Evolutionary conservation across 805 yeast species (phyloP).

Genomic region (Saccharomycopsis guyanensis): DNA sequence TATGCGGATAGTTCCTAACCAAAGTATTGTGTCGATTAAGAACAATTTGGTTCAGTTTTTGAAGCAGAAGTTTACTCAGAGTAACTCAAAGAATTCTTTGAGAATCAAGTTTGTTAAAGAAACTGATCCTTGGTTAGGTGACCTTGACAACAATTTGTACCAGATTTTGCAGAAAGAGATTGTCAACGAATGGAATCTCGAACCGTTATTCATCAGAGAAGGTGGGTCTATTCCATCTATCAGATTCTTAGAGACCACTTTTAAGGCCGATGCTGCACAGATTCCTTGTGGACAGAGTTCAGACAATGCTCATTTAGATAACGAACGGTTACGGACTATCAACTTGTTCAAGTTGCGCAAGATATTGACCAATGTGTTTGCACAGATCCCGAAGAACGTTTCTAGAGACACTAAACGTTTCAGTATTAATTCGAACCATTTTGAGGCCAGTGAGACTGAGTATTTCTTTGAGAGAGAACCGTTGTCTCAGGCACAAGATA

Average conservation of each 20-base stretch:
- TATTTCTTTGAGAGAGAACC: neutral
- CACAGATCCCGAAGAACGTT: conserved; percentile 29
- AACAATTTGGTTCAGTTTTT: conserved; percentile 40
- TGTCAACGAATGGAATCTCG: conserved; percentile 62
- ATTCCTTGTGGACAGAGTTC: conserved; percentile 94
- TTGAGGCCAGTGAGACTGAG: neutral
- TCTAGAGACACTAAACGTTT: neutral
- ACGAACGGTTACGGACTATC: conserved; percentile 74
- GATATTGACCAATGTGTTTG: conserved; percentile 49
- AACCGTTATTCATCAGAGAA: conserved; percentile 84
- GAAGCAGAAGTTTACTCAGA: conserved; percentile 35
- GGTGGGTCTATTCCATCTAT: conserved; percentile 96
- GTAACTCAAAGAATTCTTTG: conserved; percentile 57
- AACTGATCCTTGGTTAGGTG: conserved; percentile 96
- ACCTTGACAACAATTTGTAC: conserved; percentile 69
- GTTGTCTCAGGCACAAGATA: neutral
- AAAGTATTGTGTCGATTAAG: conserved; percentile 56
- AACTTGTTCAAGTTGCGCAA: conserved; percentile 70
- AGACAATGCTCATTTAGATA: conserved; percentile 87
- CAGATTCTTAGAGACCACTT: conserved; percentile 71
- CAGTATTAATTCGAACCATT: neutral
- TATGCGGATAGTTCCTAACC: conserved; percentile 84
- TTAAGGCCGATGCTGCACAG: conserved; percentile 87
- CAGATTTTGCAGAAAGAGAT: conserved; percentile 57
- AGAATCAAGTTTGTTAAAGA: conserved; percentile 61